A percentile compares a stretch with the other conserved stretches of the same genome.
Evolutionary conservation across 2,329 filamentous ascomycete genomes (phyloP).

Genomic region (Aspergillus unguis): DNA sequence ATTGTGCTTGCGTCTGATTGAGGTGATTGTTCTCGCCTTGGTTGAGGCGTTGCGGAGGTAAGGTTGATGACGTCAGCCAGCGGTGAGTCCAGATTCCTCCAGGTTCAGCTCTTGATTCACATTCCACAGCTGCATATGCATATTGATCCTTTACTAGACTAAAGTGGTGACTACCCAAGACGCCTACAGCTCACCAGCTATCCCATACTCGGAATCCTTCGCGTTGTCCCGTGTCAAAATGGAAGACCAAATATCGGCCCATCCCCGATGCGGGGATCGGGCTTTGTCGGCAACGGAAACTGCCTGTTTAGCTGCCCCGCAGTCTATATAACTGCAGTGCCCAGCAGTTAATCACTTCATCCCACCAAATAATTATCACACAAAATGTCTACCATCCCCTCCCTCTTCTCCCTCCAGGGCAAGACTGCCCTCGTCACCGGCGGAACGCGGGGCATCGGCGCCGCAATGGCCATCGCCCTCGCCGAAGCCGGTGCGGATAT

Average conservation of each 20-base stretch:
- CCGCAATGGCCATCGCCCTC: conserved; percentile 46
- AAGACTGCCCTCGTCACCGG: conserved; percentile 47
- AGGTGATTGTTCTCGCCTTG: no score
- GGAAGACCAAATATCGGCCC: background rate
- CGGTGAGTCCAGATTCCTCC: no score
- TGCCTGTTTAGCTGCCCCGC: conserved; percentile 4
- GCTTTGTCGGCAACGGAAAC: conserved; percentile 11
- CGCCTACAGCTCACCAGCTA: no score
- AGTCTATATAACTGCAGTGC: background rate
- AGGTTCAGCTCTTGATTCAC: no score
- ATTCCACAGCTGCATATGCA: no score
- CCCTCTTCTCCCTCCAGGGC: conserved; percentile 40
- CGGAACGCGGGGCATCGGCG: conserved; percentile 48
- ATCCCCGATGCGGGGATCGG: conserved; percentile 7
- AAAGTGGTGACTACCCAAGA: no score
- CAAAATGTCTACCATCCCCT: conserved; percentile 29
- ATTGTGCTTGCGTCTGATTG: no score
- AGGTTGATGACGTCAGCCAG: no score
- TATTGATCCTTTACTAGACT: no score
- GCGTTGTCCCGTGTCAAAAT: no score
- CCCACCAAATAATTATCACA: background rate
- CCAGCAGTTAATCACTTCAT: background rate
- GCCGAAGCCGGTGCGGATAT: conserved; percentile 49
- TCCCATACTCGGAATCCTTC: no score
- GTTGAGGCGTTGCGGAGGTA: no score